These are phyloP conservation scores for Ophiocordyceps camponoti-floridani DNA, from an alignment of 2,329 filamentous ascomycete genomes.

Conservation along the genomic window DNA sequence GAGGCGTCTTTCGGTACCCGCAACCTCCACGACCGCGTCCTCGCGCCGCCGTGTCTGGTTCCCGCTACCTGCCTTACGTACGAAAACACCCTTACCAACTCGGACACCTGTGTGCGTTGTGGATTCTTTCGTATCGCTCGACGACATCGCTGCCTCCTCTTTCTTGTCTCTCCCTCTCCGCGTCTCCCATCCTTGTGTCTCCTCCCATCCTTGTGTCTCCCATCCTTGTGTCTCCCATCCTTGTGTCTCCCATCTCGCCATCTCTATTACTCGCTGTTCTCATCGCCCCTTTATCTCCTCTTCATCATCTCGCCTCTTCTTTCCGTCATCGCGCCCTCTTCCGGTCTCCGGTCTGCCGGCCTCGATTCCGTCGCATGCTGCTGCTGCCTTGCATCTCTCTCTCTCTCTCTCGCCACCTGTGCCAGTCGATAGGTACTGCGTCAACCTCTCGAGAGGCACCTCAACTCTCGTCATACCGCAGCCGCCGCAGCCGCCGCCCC, in stretches of 20 bases:
- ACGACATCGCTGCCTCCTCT: too few species aligned
- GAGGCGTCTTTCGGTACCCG: neutral
- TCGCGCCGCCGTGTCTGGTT: neutral
- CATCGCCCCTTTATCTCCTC: neutral
- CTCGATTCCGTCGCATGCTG: neutral
- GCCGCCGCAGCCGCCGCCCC: slow-evolving; percentile 1
- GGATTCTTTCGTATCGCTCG: neutral
- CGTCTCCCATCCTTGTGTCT: neutral
- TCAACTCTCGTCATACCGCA: neutral
- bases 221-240: neutral
- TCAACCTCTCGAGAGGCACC: too few species aligned
- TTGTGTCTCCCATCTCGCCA: neutral
- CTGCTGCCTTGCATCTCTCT: too few species aligned
- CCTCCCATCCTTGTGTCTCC: neutral
- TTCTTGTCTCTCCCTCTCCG: neutral
- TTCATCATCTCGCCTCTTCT: neutral
- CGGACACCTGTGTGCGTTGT: neutral
- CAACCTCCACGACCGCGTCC: neutral
- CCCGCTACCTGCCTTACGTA: neutral
- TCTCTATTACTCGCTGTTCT: neutral
- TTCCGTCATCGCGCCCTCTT: neutral
- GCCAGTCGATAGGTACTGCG: too few species aligned
- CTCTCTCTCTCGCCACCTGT: neutral
- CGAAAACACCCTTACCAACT: neutral
- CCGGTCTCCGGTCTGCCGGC: neutral